phyloP scores from a whole-genome alignment of 2,329 filamentous ascomycete genomes.

The Fonsecaea pugnacius region DNA sequence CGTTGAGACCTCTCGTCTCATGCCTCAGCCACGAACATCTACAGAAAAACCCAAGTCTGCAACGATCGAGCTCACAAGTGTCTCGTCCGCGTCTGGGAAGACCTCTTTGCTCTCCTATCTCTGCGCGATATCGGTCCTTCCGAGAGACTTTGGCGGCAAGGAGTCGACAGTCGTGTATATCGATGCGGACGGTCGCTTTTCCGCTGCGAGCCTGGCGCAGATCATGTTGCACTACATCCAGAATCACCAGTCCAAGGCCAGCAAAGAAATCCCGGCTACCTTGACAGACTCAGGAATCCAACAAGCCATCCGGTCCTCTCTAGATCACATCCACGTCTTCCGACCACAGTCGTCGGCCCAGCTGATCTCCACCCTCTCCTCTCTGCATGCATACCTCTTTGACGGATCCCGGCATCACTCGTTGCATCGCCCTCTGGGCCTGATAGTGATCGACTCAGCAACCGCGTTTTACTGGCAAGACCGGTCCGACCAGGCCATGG shows the following conservation, averaged over 20 bases:
- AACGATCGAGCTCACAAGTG: constrained; percentile 60
- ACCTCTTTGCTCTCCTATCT: constrained; percentile 64
- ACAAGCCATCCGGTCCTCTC: constrained; percentile 21
- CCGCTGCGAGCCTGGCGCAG: constrained; percentile 51
- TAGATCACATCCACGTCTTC: constrained; percentile 64
- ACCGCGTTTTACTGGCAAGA: constrained; percentile 62
- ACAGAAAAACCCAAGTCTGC: constrained; percentile 38
- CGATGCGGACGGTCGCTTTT: constrained; percentile 61
- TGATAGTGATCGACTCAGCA: constrained; percentile 60
- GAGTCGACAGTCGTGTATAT: constrained; percentile 58
- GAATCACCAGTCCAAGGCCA: neutral
- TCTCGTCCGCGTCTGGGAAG: constrained; percentile 59
- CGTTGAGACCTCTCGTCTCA: neutral
- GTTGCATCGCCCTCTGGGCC: constrained; percentile 51
- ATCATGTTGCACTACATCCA: constrained; percentile 41
- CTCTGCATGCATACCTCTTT: constrained; percentile 58
- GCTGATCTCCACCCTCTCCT: constrained; percentile 55
- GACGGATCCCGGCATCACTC: constrained; percentile 45
- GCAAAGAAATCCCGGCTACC: neutral
- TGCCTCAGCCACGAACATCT: neutral
- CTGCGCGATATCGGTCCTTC: constrained; percentile 57
- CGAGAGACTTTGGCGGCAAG: constrained; percentile 50
- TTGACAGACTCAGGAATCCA: neutral
- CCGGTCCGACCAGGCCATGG: constrained; percentile 50
- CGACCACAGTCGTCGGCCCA: constrained; percentile 57